Evolutionary conservation across 306 rosid species (phyloP), one percentile per base, ranked within the genome.

Genomic region (Vigna trinervia): DNA sequence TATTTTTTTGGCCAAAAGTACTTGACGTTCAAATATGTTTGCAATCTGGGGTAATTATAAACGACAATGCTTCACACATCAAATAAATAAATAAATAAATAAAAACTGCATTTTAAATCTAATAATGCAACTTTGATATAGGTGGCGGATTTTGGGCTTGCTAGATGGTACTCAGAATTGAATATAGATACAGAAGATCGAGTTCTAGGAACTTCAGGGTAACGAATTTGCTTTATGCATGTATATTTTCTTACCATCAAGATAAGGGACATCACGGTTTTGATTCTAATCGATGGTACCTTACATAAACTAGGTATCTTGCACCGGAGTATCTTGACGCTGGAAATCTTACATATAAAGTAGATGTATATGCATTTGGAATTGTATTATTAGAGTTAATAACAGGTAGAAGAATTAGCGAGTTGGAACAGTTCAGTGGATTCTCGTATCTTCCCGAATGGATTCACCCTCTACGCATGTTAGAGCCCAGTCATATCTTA

Each of bases 111-210:
- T 5, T 53, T 12, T 51, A 67, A 30, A 22, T 83, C 56, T 76
- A 51, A 73, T 65, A 6, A 12, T 67, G 65, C 80, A 5, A 57
- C 63, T 36, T 83, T 54, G 23, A 34, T 59, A 36, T 81, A 92
- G 97, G 93, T 95, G 87, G 95, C 93, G 43, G 97, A 90, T 81
- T 92, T 95, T 73, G 98, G 98, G 54, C 96, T 95, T 80, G 98
- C 97, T 9, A 87, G 97, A 80, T 92, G 95, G 97, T 89, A 85
- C 77, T 84, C 91, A 52, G 96, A 92, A 84, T 89, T 97, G 93
- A 87, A 87, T 32, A 73, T 80, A 66, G 72, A 85, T 78, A 78
- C 81, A 14, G 96, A 88, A 65, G 92, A 85, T 82, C 91, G 86
- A 17, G 81, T 86, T 10, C 78, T 86, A 64, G 93, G 96, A 81